phyloP scores from a whole-genome alignment of 2,329 filamentous ascomycete species.

The Bimuria novae-zelandiae region DNA sequence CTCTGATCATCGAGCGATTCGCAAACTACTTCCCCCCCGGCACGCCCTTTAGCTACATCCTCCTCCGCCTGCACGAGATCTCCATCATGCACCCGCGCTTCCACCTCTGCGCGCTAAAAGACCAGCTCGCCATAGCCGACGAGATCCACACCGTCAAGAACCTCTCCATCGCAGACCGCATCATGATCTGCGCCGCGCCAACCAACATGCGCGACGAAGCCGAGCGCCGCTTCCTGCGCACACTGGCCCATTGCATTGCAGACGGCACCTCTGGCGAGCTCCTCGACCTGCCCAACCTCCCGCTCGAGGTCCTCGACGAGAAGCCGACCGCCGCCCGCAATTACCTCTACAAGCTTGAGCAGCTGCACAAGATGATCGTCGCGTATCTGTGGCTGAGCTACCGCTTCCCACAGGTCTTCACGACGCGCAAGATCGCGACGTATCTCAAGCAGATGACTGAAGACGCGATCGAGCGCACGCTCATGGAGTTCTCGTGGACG shows the following conservation, averaged over 20 bases:
- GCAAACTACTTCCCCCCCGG: conserved; percentile 78
- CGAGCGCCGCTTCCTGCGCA: conserved; percentile 58
- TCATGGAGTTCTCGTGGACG: conserved; percentile 60
- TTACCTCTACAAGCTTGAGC: conserved; percentile 73
- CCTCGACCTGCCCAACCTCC: conserved; percentile 70
- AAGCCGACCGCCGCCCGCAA: conserved; percentile 50
- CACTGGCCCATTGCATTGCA: conserved; percentile 72
- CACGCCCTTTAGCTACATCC: conserved; percentile 82
- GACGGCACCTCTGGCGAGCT: conserved; percentile 69
- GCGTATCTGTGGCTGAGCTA: conserved; percentile 94
- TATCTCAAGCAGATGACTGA: conserved; percentile 81
- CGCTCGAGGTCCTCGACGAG: conserved; percentile 73
- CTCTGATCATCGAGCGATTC: conserved; percentile 73
- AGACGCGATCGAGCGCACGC: conserved; percentile 68
- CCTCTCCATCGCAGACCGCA: conserved; percentile 73
- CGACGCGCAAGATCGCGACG: conserved; percentile 73
- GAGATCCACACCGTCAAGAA: conserved; percentile 70
- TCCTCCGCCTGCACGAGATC: conserved; percentile 75
- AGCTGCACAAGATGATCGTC: conserved; percentile 79
- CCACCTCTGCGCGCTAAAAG: conserved; percentile 68
- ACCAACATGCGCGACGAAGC: conserved; percentile 58
- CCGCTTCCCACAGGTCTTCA: conserved; percentile 81
- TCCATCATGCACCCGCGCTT: conserved; percentile 68
- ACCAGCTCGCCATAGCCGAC: conserved; percentile 71
- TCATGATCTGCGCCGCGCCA: conserved; percentile 76